Evolutionary conservation across 192 early-diverging fungal genomes (phyloP), one percentile per base, ranked within the genome.

Genomic region (Radiomyces spectabilis): DNA sequence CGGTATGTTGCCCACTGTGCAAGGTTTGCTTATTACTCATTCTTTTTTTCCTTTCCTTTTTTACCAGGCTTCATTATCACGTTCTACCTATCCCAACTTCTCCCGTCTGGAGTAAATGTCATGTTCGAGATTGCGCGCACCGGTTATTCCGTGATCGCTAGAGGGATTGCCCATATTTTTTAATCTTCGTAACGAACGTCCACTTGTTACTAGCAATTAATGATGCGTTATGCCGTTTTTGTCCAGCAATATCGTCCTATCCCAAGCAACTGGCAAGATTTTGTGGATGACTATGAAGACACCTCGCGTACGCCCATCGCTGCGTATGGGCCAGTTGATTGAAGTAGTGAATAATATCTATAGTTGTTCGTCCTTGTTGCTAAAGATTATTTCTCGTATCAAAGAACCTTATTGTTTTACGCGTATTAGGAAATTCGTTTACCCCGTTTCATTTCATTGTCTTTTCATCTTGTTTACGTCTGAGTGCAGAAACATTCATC

Each of bases 51-150:
- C n/a, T 49, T 15, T 4, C 19, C 19, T 5, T 16, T 27, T 22
- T 41, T 42, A 18, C 25, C 27, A 44, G 53, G 41, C 49, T 35
- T 45, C n/a, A 29, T 43, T 30, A 61, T 51, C 31, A 53, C 42
- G 6, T 43, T 61, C 21, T 61, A 53, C 43, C 32, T 61, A 7
- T 34, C 41, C 22, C 50, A 53, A 44, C 32, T 53, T 7, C 25
- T 41, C 24, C 45, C 59, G 10, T 41, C 37, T 41, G 59, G 59
- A 18, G 21, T 61, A n/a, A 46, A 61, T 46, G 46, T 37, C 24
- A 49, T 61, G 47, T 32, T 52, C 40, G 59, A 61, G 32, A 51
- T 61, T 44, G 50, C 59, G 5, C 42, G 40, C 31, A 34, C 46
- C 19, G 16, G 24, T 5, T 38, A n/a, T 61, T 35, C 50, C 59